A percentile compares a stretch with the other conserved stretches of the same genome.
Conservation (phyloP, 2,329 filamentous ascomycete species). For the Chaetomium sp. region DNA sequence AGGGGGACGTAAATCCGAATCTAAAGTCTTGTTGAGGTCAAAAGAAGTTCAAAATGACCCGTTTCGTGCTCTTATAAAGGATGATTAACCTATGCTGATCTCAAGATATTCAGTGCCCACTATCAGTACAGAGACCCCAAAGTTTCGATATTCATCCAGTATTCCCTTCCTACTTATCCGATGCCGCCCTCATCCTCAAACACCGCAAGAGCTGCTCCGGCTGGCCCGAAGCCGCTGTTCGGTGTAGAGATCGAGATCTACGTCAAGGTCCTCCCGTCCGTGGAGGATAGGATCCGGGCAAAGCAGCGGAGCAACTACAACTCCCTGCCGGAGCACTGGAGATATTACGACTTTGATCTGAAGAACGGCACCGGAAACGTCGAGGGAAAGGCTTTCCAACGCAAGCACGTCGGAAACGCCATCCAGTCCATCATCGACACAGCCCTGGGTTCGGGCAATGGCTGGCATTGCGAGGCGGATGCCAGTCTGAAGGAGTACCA, state of each 20-base stretch:
- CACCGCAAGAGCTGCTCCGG: no score
- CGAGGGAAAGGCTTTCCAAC: not conserved
- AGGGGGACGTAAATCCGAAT: no score
- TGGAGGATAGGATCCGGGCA: not conserved
- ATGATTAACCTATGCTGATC: no score
- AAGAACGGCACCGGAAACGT: not conserved
- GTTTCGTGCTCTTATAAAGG: no score
- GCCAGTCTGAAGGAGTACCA: not conserved
- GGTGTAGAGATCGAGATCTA: not conserved
- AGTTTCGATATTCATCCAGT: no score
- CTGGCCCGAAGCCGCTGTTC: not conserved
- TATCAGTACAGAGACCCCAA: no score
- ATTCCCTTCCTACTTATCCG: no score
- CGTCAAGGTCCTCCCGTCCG: not conserved
- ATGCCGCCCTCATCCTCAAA: no score
- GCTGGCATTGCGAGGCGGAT: not conserved
- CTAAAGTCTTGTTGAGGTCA: no score
- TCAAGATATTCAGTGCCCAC: no score
- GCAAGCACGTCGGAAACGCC: not conserved
- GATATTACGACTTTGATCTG: not conserved
- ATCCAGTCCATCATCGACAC: not conserved
- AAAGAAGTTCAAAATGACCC: no score
- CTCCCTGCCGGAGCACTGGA: not conserved
- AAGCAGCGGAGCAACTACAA: no score
- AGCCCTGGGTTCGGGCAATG: not conserved